A percentile compares a stretch with the other conserved stretches of the same genome.
Conservation (phyloP, 768 basidiomycete genomes). For the Panaeolus papilionaceus region DNA sequence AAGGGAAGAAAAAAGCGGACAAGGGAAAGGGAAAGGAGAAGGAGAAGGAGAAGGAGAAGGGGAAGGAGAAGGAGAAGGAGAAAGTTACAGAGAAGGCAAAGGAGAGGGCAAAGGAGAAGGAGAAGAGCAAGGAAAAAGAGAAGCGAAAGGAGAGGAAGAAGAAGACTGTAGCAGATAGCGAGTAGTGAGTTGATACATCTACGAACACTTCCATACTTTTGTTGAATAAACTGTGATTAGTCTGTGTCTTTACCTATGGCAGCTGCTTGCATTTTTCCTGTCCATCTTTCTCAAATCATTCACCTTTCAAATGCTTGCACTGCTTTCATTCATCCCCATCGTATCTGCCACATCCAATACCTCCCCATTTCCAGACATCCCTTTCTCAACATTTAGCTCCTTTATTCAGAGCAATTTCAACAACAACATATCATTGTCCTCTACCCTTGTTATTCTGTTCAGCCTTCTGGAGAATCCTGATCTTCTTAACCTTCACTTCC, state of each 20-base stretch:
- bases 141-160: too few relatives aligned
- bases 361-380: constrained; percentile 23
- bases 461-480: constrained; percentile 26
- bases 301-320: neutral
- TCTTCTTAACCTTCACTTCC: constrained; percentile 26
- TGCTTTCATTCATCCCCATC: constrained; percentile 11
- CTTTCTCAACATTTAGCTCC: constrained; percentile 24
- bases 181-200: neutral
- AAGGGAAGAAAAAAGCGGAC: neutral
- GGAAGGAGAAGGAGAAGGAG: too few relatives aligned
- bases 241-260: neutral
- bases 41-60: too few relatives aligned
- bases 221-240: neutral
- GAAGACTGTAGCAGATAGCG: neutral
- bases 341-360: constrained; percentile 11
- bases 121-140: too few relatives aligned
- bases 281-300: neutral
- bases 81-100: neutral
- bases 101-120: too few relatives aligned
- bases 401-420: constrained; percentile 25
- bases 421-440: constrained; percentile 22
- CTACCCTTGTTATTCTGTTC: constrained; percentile 26
- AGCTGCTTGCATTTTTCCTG: neutral
- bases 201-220: neutral
- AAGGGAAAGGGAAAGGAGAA: constrained; percentile 12